Evolutionary conservation across 2,329 filamentous ascomycete genomes (phyloP), one percentile per base, ranked within the genome.

Genomic region (Thyridium curvatum): DNA sequence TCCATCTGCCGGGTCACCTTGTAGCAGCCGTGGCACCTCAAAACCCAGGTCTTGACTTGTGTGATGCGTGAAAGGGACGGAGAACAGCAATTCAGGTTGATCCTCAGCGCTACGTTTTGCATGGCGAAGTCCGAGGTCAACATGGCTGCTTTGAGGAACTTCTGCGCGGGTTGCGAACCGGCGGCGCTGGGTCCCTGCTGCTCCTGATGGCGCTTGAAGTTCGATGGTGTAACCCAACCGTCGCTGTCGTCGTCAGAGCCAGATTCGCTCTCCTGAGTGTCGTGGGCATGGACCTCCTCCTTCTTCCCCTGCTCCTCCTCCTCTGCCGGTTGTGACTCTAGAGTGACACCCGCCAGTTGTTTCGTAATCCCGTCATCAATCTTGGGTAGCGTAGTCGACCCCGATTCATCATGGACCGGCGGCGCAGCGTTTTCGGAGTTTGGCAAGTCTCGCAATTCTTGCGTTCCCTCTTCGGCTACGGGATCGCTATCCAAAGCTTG

Each of bases 91-190:
- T 61, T 61, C 12, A 98, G 77, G 65, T 96, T 95, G 70, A 97
- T 94, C 51, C 94, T 87, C 4, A 98, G 74, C 2, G 93, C 77
- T 8, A 97, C 89, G 59, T 97, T 97, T 66, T 97, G 91, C 87
- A 98, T 94, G 40, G 93, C 91, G 64, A 86, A 97, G 68, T 98
- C 93, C 40, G 85, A 89, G 2, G 93, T 97, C 55, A 97, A 83
- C 33, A 91, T 82, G n/a, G 89, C 91, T 13, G 86, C 87, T 61
- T 94, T 83, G 50, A 96, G 83, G 12, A 77, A 79, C 45, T 77
- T 76, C 29, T 77, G 71, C 39, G 77, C 70, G 2, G 72, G 59
- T 42, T 69, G 60, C 35, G 71, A 63, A n/a, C n/a, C n/a, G 15
- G 68, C 60, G 2, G 68, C 60, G 6, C 64, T 65, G 16, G 67